phyloP scores from a whole-genome alignment of 495 filamentous ascomycete genomes.

The Amniculicola lignicola region DNA sequence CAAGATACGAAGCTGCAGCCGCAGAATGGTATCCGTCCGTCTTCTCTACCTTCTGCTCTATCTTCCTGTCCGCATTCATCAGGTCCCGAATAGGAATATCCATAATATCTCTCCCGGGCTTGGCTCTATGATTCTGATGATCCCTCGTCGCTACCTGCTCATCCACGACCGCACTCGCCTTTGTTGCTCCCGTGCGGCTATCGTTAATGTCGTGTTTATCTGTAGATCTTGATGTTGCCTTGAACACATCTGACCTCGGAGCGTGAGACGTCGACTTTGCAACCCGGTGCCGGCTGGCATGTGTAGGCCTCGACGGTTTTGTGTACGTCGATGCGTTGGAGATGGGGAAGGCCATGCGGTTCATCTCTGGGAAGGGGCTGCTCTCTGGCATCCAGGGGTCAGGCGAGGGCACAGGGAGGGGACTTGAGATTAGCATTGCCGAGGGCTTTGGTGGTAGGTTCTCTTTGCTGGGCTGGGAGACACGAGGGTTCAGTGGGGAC shows the following conservation, averaged over 20 bases:
- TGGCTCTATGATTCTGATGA: neutral
- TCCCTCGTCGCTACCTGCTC: neutral
- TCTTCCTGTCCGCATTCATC: no score
- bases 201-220: neutral
- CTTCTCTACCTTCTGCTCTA: no score
- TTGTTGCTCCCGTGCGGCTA: neutral
- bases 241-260: neutral
- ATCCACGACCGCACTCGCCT: neutral
- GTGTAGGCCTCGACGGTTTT: neutral
- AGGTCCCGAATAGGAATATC: no score
- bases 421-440: slow-evolving; percentile 10
- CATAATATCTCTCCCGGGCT: neutral
- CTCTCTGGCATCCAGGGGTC: slow-evolving; percentile 26
- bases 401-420: slow-evolving; percentile 19
- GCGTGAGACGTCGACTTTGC: slow-evolving; percentile 1
- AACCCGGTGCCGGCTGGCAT: neutral
- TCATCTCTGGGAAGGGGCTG: slow-evolving; percentile 17
- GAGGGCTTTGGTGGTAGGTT: slow-evolving; percentile 17
- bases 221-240: neutral
- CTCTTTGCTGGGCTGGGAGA: slow-evolving; percentile 3
- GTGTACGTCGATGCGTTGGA: slow-evolving; percentile 9
- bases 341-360: slow-evolving; percentile 27
- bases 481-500: slow-evolving; percentile 4
- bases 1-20: no score
- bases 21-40: no score